Evolutionary conservation across 2,329 filamentous ascomycete genomes (phyloP), one percentile per base, ranked within the genome.

Genomic region (Fusarium drepaniforme): DNA sequence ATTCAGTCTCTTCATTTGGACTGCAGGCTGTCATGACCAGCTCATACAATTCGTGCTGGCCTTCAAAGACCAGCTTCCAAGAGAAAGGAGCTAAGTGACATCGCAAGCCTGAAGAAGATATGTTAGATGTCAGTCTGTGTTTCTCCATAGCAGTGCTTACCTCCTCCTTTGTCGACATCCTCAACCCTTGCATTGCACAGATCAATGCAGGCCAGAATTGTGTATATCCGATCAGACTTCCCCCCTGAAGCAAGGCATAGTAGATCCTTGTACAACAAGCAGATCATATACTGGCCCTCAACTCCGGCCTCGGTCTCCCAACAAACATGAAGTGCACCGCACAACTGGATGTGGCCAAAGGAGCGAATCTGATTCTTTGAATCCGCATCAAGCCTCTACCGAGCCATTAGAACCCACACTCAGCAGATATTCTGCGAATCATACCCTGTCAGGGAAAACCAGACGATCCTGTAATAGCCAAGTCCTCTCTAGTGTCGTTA

Each of bases 51-150:
- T 93, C 91, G 75, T 93, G 90, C 67, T 93, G 88, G 74, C 90
- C 90, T 80, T 97, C 92, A 79, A 98, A 98, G 4, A 94, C 88
- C 13, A 98, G 79, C 81, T 98, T 99, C 96, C 96, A 98, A 1
- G 95, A 97, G 81, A 94, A 94, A 0, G 94, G 92, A 1, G 94
- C 94, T 4, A 93, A 94, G 73, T 97, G 93, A 79, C 95, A 98
- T 86, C 96, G 95, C 9, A 98, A 82, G 1, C 95, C 95, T 97
- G 71, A 56, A 23, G n/a, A 66, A 11, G 63, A 15, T 58, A 81
- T 46, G 81, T 77, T 60, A 67, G 46, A 70, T 18, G 33, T 64
- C 33, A 63, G 49, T 53, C 7, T 53, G 40, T 35, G 15, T 9
- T 5, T 18, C 15, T 25, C 9, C 40, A 33, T 8, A 46, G 23